Conservation (phyloP, 768 basidiomycete genomes). For the Xerocomellus intermedius region DNA sequence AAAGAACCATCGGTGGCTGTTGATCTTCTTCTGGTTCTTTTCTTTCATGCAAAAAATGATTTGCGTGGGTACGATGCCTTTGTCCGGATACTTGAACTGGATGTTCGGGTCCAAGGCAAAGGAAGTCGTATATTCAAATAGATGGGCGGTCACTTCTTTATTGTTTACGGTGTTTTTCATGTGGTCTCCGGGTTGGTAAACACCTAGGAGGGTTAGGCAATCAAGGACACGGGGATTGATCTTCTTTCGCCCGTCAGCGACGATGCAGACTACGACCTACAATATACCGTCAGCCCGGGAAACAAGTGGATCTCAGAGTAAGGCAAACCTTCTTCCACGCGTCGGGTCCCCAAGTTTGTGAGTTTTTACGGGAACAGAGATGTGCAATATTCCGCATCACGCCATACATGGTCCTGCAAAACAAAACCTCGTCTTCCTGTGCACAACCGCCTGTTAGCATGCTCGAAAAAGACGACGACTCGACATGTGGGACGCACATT, state of each 20-base stretch:
- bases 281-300: neutral
- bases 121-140: slow-evolving; percentile 87
- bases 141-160: slow-evolving; percentile 66
- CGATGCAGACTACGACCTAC: slow-evolving; percentile 89
- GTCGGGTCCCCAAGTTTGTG: slow-evolving; percentile 93
- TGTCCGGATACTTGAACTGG: slow-evolving; percentile 86
- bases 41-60: slow-evolving; percentile 91
- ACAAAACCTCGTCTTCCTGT: slow-evolving; percentile 86
- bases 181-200: slow-evolving; percentile 74
- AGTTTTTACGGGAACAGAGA: slow-evolving; percentile 81
- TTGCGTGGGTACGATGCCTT: slow-evolving; percentile 92
- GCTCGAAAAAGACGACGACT: neutral
- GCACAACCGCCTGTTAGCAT: slow-evolving; percentile 9
- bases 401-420: slow-evolving; percentile 91
- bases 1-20: slow-evolving; percentile 96
- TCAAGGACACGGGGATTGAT: slow-evolving; percentile 83
- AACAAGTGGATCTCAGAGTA: neutral
- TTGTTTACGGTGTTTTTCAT: slow-evolving; percentile 68
- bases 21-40: slow-evolving; percentile 96
- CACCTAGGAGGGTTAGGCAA: slow-evolving; percentile 88
- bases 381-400: slow-evolving; percentile 88
- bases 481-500: slow-evolving; percentile 63
- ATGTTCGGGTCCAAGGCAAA: slow-evolving; percentile 77
- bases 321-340: slow-evolving; percentile 86
- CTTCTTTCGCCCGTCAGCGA: slow-evolving; percentile 84